Evolutionary conservation across 129 eudicot genomes (phyloP).

Genomic region (Arctium lappa): DNA sequence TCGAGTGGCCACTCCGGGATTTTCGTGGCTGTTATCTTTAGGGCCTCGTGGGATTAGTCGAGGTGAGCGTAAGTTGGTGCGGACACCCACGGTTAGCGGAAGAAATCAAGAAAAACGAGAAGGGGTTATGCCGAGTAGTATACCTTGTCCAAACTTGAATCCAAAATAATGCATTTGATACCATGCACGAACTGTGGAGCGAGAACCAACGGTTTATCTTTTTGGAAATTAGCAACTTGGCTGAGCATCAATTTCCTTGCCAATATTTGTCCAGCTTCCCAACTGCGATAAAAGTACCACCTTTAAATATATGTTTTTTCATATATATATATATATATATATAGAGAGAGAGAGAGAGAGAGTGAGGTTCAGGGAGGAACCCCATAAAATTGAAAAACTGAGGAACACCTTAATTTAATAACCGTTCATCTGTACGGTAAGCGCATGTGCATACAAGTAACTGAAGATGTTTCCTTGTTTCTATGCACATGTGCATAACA

Average conservation of each 20-base stretch:
- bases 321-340: neutral
- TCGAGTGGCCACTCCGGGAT: too few relatives aligned
- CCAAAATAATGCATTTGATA: constrained; percentile 62
- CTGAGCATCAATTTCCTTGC: constrained; percentile 84
- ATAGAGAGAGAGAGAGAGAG: too few relatives aligned
- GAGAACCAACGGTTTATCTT: constrained; percentile 58
- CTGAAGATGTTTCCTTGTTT: too few relatives aligned
- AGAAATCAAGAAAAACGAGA: neutral
- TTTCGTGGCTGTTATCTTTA: too few relatives aligned
- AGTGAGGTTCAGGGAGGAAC: too few relatives aligned
- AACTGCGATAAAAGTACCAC: constrained; percentile 33
- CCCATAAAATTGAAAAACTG: too few relatives aligned
- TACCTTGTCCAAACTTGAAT: constrained; percentile 88
- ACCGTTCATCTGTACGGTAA: too few relatives aligned
- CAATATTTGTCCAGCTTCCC: constrained; percentile 95
- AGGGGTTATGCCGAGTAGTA: neutral
- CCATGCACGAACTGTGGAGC: constrained; percentile 73
- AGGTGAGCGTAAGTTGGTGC: neutral
- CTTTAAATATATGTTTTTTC: neutral
- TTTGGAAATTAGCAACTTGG: constrained; percentile 76
- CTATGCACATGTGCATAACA: too few relatives aligned
- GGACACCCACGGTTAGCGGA: neutral
- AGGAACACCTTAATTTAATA: too few relatives aligned
- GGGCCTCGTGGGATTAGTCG: neutral
- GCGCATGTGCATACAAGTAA: too few relatives aligned